Evolutionary conservation across 2,329 filamentous ascomycete genomes (phyloP).

Genomic region (Corynespora cassiicola): DNA sequence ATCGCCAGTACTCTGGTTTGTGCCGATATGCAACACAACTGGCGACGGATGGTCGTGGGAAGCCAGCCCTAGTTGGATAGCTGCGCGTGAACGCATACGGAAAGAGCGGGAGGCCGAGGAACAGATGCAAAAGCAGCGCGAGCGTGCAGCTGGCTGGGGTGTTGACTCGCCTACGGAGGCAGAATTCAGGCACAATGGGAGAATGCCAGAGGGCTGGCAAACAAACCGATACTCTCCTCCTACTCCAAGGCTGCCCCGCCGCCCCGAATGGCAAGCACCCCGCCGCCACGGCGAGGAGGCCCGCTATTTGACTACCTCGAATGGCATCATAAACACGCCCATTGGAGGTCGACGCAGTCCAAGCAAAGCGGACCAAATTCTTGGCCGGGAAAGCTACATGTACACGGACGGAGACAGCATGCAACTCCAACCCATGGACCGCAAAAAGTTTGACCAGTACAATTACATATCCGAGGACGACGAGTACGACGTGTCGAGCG

Average conservation of each 20-base stretch:
- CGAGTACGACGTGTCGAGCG: slow-evolving; percentile 38
- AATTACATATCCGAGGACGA: slow-evolving; percentile 45
- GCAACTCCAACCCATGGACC: slow-evolving; percentile 50
- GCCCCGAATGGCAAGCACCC: slow-evolving; percentile 39
- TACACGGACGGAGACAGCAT: slow-evolving; percentile 46
- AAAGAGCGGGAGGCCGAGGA: slow-evolving; percentile 46
- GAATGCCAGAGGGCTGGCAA: slow-evolving; percentile 38
- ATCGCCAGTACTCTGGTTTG: slow-evolving; percentile 72
- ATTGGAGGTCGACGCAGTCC: slow-evolving; percentile 44
- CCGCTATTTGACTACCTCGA: slow-evolving; percentile 43
- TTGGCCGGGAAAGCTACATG: slow-evolving; percentile 45
- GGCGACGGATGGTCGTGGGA: slow-evolving; percentile 98
- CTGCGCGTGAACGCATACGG: slow-evolving; percentile 68
- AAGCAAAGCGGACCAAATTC: slow-evolving; percentile 50
- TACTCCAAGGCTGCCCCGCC: slow-evolving; percentile 30
- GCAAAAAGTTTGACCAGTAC: slow-evolving; percentile 43
- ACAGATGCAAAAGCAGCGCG: slow-evolving; percentile 65
- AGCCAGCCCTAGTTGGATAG: slow-evolving; percentile 78
- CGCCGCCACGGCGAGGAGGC: slow-evolving; percentile 32
- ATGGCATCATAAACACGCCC: slow-evolving; percentile 38
- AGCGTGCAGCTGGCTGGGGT: slow-evolving; percentile 74
- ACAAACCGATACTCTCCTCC: slow-evolving; percentile 32
- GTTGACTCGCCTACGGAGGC: slow-evolving; percentile 46
- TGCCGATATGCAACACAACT: slow-evolving; percentile 84
- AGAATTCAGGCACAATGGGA: slow-evolving; percentile 39